phyloP scores from a whole-genome alignment of 108 stramenopile species.

The Schizochytrium sp. region DNA sequence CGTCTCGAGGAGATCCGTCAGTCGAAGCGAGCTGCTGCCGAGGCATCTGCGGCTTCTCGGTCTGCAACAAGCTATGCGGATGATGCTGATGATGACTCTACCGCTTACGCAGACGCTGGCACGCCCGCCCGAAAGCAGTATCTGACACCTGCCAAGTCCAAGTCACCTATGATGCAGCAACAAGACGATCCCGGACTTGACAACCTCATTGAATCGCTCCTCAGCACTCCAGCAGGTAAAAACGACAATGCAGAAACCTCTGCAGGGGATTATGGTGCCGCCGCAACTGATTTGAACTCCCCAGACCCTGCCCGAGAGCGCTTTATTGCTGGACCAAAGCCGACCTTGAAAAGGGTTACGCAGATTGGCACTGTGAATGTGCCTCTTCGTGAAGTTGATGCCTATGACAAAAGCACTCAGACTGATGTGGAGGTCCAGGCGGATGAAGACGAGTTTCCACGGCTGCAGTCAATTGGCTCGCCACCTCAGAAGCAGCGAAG shows the following conservation, averaged over 20 bases:
- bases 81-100: background rate
- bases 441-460: background rate
- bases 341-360: background rate
- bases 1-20: constrained; percentile 59
- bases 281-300: background rate
- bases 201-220: constrained; percentile 40
- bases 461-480: background rate
- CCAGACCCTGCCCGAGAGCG: background rate
- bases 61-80: background rate
- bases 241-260: background rate
- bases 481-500: background rate
- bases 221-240: background rate
- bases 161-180: background rate
- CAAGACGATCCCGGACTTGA: background rate
- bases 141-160: background rate
- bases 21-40: constrained; percentile 12
- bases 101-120: background rate
- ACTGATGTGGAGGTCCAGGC: background rate
- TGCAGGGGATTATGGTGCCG: background rate
- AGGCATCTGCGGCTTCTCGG: background rate
- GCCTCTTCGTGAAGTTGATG: constrained; percentile 9
- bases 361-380: constrained; percentile 18
- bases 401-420: constrained; percentile 33
- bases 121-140: background rate
- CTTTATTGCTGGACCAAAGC: background rate